Conservation (phyloP, 75 land plant species). For the Ceratopteris richardii region DNA sequence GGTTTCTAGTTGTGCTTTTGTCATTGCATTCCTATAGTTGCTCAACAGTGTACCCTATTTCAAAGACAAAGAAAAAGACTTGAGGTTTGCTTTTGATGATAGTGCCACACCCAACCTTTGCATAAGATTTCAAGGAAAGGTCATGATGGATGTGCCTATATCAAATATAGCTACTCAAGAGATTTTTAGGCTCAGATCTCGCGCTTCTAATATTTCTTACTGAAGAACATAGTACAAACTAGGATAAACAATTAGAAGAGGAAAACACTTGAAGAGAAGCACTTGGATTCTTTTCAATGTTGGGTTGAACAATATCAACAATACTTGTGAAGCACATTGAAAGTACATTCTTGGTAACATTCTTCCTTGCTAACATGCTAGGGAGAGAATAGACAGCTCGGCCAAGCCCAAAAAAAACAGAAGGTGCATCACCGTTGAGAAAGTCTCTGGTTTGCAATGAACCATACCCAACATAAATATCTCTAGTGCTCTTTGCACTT, state of each 20-base stretch:
- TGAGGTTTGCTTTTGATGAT: no score
- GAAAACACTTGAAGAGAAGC: slow-evolving; percentile 44
- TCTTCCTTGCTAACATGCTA: slow-evolving; percentile 59
- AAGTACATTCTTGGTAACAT: slow-evolving; percentile 48
- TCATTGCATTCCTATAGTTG: no score
- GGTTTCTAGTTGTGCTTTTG: no score
- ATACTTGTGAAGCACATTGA: slow-evolving; percentile 61
- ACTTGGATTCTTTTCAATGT: slow-evolving; percentile 66
- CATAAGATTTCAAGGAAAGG: no score
- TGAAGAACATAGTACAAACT: no score
- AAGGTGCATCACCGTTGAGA: slow-evolving; percentile 74
- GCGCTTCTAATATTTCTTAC: no score
- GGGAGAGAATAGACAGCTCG: slow-evolving; percentile 66
- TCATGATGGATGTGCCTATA: no score
- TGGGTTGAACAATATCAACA: slow-evolving; percentile 60
- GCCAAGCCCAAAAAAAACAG: slow-evolving; percentile 81
- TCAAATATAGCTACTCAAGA: no score
- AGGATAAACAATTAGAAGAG: slow-evolving; percentile 21
- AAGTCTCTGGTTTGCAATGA: slow-evolving; percentile 67
- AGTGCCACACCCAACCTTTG: no score
- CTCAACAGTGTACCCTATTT: no score
- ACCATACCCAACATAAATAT: slow-evolving; percentile 20
- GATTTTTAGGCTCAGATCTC: no score
- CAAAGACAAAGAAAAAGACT: no score
- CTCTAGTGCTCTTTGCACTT: not conserved